Evolutionary conservation across 805 yeast species (phyloP).

Genomic region (Myxozyma monticola): DNA sequence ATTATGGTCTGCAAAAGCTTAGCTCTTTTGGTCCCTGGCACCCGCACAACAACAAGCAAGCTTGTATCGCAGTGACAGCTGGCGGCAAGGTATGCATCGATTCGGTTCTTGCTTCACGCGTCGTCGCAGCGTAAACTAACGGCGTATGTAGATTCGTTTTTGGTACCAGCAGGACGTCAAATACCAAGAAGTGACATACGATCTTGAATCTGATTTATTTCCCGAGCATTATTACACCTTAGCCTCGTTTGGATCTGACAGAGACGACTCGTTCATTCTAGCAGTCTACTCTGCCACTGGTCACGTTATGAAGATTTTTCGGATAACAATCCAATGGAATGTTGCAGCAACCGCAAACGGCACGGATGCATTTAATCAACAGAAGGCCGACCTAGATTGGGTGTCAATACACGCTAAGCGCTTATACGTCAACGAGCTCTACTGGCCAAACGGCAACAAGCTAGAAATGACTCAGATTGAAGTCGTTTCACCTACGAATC

Average conservation of each 20-base stretch:
- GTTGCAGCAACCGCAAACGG: background rate
- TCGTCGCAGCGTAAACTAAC: too few species aligned
- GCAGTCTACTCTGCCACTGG: conserved; percentile 33
- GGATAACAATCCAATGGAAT: conserved; percentile 36
- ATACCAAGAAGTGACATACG: conserved; percentile 29
- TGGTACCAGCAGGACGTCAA: conserved; percentile 45
- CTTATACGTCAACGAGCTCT: conserved; percentile 12
- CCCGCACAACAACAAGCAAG: conserved; percentile 67
- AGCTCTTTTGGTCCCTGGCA: conserved; percentile 64
- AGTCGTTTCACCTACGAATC: conserved; percentile 26
- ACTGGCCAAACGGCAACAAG: conserved; percentile 11
- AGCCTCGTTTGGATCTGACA: conserved; percentile 30
- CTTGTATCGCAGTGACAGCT: conserved; percentile 63
- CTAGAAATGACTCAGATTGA: conserved; percentile 23
- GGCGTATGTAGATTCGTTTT: conserved; percentile 45
- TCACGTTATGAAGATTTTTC: conserved; percentile 33
- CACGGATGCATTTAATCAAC: background rate
- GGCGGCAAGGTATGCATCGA: too few species aligned
- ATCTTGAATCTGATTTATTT: conserved; percentile 27
- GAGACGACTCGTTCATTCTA: conserved; percentile 36
- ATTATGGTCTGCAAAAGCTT: conserved; percentile 60
- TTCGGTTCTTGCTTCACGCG: too few species aligned
- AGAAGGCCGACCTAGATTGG: conserved; percentile 11
- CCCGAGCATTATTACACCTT: conserved; percentile 25
- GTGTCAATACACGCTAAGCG: conserved; percentile 13